phyloP scores from a whole-genome alignment of 495 filamentous ascomycete species.

The Pseudevernia furfuracea region DNA sequence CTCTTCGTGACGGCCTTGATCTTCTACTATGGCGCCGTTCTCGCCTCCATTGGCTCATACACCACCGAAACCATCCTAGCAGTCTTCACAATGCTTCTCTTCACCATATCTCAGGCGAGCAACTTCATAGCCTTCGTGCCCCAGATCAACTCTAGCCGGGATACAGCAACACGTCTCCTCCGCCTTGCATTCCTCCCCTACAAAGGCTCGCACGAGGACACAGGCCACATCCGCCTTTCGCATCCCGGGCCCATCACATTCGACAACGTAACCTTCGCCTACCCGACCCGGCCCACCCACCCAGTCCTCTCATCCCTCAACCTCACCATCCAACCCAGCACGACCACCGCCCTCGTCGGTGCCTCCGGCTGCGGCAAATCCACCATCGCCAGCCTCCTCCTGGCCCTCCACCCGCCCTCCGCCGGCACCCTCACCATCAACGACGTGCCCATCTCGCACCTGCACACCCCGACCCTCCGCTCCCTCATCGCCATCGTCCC shows the following conservation, averaged over 20 bases:
- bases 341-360: slow-evolving; percentile 69
- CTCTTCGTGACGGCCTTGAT: slow-evolving; percentile 72
- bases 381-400: slow-evolving; percentile 69
- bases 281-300: slow-evolving; percentile 50
- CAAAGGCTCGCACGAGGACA: slow-evolving; percentile 55
- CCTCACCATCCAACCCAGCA: slow-evolving; percentile 50
- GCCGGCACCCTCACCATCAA: slow-evolving; percentile 48
- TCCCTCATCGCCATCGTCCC: slow-evolving; percentile 66
- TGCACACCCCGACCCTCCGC: slow-evolving; percentile 60
- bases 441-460: slow-evolving; percentile 42
- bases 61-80: slow-evolving; percentile 54
- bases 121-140: slow-evolving; percentile 65
- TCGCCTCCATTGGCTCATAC: slow-evolving; percentile 45
- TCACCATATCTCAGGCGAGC: slow-evolving; percentile 66
- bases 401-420: slow-evolving; percentile 53
- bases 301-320: slow-evolving; percentile 51
- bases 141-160: slow-evolving; percentile 65
- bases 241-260: slow-evolving; percentile 56
- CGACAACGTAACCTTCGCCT: slow-evolving; percentile 55
- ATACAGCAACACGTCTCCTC: slow-evolving; percentile 66
- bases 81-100: slow-evolving; percentile 75
- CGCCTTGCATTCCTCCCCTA: slow-evolving; percentile 56
- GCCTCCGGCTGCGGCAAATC: slow-evolving; percentile 83
- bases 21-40: slow-evolving; percentile 70
- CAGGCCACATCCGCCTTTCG: slow-evolving; percentile 37